Conservation (phyloP, 2,329 filamentous ascomycete genomes). For the Onygenales sp. region DNA sequence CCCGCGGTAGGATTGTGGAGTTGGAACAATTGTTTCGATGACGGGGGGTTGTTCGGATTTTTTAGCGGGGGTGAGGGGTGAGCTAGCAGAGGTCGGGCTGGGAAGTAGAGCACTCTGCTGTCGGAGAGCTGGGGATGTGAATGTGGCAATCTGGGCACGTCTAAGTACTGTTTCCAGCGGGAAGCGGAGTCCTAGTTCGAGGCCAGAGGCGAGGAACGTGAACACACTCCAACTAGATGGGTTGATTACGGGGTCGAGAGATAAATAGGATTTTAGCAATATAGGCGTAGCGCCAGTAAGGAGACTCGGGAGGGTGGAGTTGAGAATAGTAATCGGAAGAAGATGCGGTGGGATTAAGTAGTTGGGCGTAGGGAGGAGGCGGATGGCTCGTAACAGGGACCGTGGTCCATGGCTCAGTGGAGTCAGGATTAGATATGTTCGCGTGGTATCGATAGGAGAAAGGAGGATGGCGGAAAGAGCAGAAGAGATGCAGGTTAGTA, state of each 20-base stretch:
- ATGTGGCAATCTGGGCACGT: slow-evolving; percentile 71
- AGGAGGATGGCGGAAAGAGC: slow-evolving; percentile 68
- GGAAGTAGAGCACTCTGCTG: slow-evolving; percentile 19
- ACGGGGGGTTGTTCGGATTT: slow-evolving; percentile 18
- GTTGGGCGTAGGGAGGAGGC: slow-evolving; percentile 60
- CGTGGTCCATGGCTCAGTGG: slow-evolving; percentile 65
- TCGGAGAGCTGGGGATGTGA: slow-evolving; percentile 46
- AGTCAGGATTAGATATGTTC: slow-evolving; percentile 78
- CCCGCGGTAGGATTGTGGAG: slow-evolving; percentile 69
- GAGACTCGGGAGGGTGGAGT: slow-evolving; percentile 74
- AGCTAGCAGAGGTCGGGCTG: slow-evolving; percentile 12
- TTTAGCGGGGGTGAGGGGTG: background rate
- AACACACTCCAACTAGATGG: slow-evolving; percentile 73
- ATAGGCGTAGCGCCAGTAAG: slow-evolving; percentile 76
- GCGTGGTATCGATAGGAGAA: slow-evolving; percentile 78
- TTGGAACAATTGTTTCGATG: slow-evolving; percentile 66
- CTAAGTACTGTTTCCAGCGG: slow-evolving; percentile 87
- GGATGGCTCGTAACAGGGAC: slow-evolving; percentile 68
- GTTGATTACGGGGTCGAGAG: slow-evolving; percentile 71
- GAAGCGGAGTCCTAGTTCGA: slow-evolving; percentile 76
- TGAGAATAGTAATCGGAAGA: slow-evolving; percentile 73
- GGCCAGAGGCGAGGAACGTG: slow-evolving; percentile 69
- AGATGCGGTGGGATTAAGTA: slow-evolving; percentile 63
- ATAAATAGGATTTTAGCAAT: slow-evolving; percentile 72
- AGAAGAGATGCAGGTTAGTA: slow-evolving; percentile 58